Percentiles rank a stretch among this genome's conserved stretches.
Evolutionary conservation across 768 basidiomycete genomes (phyloP).

Genomic region (Termitomyces sp.): DNA sequence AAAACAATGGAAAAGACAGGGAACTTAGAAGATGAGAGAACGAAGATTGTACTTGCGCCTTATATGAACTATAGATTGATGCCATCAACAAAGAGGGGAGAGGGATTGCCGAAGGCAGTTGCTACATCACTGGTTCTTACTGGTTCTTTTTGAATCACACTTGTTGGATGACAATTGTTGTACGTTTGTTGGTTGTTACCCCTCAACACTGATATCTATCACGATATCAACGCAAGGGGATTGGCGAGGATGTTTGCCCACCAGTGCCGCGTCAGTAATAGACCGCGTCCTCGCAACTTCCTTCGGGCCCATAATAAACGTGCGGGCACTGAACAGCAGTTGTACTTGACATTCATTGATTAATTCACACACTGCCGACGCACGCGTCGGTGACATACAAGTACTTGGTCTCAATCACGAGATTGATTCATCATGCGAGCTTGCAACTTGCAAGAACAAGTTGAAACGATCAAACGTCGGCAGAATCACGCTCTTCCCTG

Average conservation of each 20-base stretch:
- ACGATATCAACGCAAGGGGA: neutral
- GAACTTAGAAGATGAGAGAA: slow-evolving; percentile 14
- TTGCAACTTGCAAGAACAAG: neutral
- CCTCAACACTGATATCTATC: slow-evolving; percentile 1
- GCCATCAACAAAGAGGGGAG: neutral
- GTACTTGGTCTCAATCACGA: neutral
- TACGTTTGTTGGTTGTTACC: slow-evolving; percentile 8
- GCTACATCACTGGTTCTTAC: slow-evolving; percentile 15
- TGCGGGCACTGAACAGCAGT: neutral
- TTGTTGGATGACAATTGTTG: neutral
- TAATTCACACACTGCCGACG: neutral
- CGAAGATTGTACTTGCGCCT: slow-evolving; percentile 8
- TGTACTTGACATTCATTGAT: too few relatives aligned
- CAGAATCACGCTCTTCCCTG: neutral
- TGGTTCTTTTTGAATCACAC: too few relatives aligned
- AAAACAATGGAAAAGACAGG: slow-evolving; percentile 20
- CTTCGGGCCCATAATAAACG: neutral
- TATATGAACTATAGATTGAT: slow-evolving; percentile 4
- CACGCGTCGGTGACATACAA: neutral
- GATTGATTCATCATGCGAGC: neutral
- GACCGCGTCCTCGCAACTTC: neutral
- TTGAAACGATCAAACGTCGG: neutral
- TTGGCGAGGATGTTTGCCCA: neutral
- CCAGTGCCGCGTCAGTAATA: neutral
- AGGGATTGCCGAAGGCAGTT: slow-evolving; percentile 12